Conservation (phyloP, 495 filamentous ascomycete species). For the Penicillium fimorum region DNA sequence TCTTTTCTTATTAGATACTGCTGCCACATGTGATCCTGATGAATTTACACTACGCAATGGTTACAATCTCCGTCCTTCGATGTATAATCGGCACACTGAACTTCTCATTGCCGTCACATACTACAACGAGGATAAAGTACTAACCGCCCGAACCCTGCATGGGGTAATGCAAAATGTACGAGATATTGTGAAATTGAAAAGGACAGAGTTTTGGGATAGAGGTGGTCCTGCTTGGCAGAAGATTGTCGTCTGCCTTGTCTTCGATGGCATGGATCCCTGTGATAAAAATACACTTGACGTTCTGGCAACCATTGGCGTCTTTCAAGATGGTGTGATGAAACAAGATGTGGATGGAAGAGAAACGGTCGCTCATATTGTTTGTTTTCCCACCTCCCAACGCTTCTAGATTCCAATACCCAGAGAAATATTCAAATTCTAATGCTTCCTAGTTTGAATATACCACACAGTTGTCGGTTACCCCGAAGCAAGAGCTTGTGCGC, state of each 20-base stretch:
- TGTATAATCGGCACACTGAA: slow-evolving; percentile 99
- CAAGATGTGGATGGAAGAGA: slow-evolving; percentile 95
- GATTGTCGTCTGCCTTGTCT: slow-evolving; percentile 94
- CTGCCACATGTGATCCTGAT: slow-evolving; percentile 95
- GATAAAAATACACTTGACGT: slow-evolving; percentile 95
- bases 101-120: slow-evolving; percentile 96
- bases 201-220: slow-evolving; percentile 98
- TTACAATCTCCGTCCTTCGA: slow-evolving; percentile 96
- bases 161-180: slow-evolving; percentile 98
- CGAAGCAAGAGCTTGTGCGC: slow-evolving; percentile 89
- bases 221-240: slow-evolving; percentile 99
- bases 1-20: slow-evolving; percentile 62
- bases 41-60: slow-evolving; percentile 98
- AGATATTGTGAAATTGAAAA: slow-evolving; percentile 96
- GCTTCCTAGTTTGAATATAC: slow-evolving; percentile 81
- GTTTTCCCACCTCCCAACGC: slow-evolving; percentile 13
- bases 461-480: slow-evolving; percentile 89
- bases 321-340: slow-evolving; percentile 98
- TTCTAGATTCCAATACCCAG: neutral
- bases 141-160: slow-evolving; percentile 88
- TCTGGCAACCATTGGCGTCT: slow-evolving; percentile 89
- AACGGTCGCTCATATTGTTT: slow-evolving; percentile 85
- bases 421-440: neutral
- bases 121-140: slow-evolving; percentile 96
- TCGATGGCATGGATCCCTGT: slow-evolving; percentile 95